Percentiles rank a stretch among this genome's conserved stretches.
Conservation (phyloP, 257 asterid genomes). For the Asclepias syriaca region DNA sequence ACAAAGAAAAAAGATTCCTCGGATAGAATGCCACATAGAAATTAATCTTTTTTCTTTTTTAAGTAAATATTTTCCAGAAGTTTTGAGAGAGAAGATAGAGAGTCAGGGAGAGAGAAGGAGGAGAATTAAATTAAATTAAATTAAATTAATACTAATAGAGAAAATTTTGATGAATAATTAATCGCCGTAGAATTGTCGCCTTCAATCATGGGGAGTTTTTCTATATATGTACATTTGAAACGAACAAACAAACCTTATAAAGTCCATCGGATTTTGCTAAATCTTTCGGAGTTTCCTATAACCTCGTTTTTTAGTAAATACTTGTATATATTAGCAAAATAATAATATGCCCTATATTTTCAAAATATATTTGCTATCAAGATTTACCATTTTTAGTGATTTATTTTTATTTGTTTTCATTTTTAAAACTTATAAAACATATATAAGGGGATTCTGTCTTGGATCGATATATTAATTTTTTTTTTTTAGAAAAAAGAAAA, state of each 20-base stretch:
- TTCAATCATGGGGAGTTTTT: neutral
- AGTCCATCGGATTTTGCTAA: neutral
- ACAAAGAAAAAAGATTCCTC: constrained; percentile 5
- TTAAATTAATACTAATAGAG: no score
- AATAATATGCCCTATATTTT: no score
- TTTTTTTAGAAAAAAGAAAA: no score
- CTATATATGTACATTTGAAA: neutral
- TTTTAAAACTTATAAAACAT: no score
- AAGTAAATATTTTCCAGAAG: neutral
- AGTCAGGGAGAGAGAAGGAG: neutral
- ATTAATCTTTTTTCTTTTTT: neutral
- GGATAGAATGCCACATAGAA: constrained; percentile 20
- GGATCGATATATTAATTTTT: no score
- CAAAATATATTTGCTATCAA: no score
- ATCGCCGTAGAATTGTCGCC: neutral
- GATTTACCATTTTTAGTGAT: no score
- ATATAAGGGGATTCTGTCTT: no score
- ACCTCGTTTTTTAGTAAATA: neutral
- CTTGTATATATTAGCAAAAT: no score
- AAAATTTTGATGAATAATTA: neutral
- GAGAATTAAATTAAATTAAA: no score
- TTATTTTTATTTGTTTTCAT: no score
- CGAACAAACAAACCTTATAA: neutral
- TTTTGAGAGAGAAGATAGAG: neutral
- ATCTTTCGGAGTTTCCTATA: neutral